Percentiles rank a stretch among this genome's conserved stretches.
phyloP scores from a whole-genome alignment of 1,284 basidiomycete genomes.

The Austroboletus niveus region DNA sequence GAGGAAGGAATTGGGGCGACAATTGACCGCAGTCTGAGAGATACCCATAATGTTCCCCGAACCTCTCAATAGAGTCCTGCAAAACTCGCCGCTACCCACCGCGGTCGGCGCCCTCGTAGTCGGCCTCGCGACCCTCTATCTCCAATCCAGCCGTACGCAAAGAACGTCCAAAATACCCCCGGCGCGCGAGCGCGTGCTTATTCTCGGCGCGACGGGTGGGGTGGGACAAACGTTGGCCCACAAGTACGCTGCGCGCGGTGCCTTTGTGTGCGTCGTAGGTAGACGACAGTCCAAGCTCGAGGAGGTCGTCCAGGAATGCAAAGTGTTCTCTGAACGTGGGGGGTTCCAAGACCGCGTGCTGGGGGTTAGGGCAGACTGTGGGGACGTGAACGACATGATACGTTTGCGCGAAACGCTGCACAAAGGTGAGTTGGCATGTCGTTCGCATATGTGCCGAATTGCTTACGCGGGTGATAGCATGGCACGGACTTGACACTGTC shows the following conservation, averaged over 20 bases:
- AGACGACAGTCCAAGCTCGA: conserved; percentile 59
- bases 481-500: conserved; percentile 83
- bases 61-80: conserved; percentile 8
- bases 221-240: conserved; percentile 77
- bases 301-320: conserved; percentile 63
- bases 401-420: conserved; percentile 55
- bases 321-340: conserved; percentile 18
- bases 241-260: conserved; percentile 73
- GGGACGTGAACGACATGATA: conserved; percentile 67
- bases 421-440: conserved; percentile 40
- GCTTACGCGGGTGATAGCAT: conserved; percentile 46
- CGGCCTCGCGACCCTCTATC: conserved; percentile 16
- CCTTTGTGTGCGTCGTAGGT: conserved; percentile 75
- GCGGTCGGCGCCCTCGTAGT: conserved; percentile 8
- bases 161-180: conserved; percentile 15
- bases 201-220: conserved; percentile 82
- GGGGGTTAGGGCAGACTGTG: conserved; percentile 62
- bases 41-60: conserved; percentile 13
- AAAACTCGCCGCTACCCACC: conserved; percentile 7
- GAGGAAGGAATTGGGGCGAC: not conserved
- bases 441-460: not conserved
- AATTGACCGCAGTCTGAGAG: not conserved
- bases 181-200: conserved; percentile 64
- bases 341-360: conserved; percentile 36
- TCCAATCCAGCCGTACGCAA: conserved; percentile 10